A percentile compares a stretch with the other conserved stretches of the same genome.
Conservation (phyloP, 495 filamentous ascomycete genomes). For the Sphaerosporella brunnea region DNA sequence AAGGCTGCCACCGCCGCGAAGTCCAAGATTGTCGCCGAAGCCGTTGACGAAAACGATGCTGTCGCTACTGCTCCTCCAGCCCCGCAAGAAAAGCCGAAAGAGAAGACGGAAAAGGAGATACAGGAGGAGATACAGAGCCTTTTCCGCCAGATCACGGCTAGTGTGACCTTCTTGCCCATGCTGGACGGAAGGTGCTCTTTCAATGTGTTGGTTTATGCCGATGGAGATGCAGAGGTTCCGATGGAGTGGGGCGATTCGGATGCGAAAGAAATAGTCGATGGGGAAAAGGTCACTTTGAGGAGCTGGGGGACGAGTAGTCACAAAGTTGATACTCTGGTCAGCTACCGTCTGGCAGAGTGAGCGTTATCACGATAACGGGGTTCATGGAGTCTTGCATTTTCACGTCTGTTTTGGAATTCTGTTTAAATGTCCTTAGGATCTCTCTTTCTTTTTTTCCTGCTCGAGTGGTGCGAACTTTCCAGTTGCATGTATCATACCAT, state of each 20-base stretch:
- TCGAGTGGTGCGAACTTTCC: too few relatives aligned
- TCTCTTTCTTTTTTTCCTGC: too few relatives aligned
- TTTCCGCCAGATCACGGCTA: constrained; percentile 94
- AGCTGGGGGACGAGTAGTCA: constrained; percentile 93
- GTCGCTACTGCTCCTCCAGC: background rate
- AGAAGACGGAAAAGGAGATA: constrained; percentile 78
- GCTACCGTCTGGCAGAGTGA: constrained; percentile 50
- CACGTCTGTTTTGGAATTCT: too few relatives aligned
- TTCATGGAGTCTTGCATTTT: too few relatives aligned
- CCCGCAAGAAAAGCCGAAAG: background rate
- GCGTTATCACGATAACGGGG: background rate
- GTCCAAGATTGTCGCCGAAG: background rate
- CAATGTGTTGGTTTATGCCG: constrained; percentile 94
- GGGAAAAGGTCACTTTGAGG: constrained; percentile 84
- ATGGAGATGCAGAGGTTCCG: constrained; percentile 88
- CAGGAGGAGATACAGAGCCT: constrained; percentile 88
- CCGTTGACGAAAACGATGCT: background rate
- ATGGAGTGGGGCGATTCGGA: constrained; percentile 98
- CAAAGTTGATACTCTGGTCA: constrained; percentile 82
- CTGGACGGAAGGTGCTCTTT: constrained; percentile 89
- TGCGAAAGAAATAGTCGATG: constrained; percentile 90
- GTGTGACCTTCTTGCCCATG: constrained; percentile 89
- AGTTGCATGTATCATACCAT: too few relatives aligned
- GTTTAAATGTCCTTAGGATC: too few relatives aligned
- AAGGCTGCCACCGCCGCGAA: constrained; percentile 13